A percentile compares a stretch with the other conserved stretches of the same genome.
Evolutionary conservation across 2,329 filamentous ascomycete species (phyloP).

Genomic region (Paracoccidioides lutzii): DNA sequence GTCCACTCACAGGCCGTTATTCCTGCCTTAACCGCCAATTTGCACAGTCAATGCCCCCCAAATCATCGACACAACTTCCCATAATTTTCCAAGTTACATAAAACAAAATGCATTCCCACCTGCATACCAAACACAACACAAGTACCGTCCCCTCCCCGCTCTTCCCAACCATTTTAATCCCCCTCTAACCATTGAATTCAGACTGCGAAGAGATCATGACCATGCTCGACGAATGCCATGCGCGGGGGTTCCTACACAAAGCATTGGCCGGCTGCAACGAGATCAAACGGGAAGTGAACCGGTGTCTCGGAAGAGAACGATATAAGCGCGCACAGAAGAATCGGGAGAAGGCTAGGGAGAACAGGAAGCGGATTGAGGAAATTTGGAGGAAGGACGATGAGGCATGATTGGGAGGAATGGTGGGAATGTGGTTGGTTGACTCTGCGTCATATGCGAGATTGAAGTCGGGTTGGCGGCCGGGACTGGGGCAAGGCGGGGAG

Average conservation of each 20-base stretch:
- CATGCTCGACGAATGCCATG: slow-evolving; percentile 90
- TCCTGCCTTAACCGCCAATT: background rate
- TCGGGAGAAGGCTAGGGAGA: slow-evolving; percentile 53
- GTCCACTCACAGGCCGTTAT: background rate
- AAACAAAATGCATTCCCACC: slow-evolving; percentile 80
- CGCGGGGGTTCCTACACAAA: slow-evolving; percentile 83
- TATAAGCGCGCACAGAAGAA: slow-evolving; percentile 66
- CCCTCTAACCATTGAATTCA: slow-evolving; percentile 26
- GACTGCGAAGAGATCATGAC: slow-evolving; percentile 91
- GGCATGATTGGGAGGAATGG: background rate
- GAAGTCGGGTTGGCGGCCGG: no score
- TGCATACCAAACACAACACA: slow-evolving; percentile 82
- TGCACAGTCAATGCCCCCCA: background rate
- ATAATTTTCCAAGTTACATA: background rate
- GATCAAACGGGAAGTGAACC: slow-evolving; percentile 69
- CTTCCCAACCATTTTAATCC: background rate
- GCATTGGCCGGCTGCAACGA: slow-evolving; percentile 80
- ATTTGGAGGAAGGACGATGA: slow-evolving; percentile 52
- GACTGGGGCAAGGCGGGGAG: background rate
- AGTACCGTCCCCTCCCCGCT: slow-evolving; percentile 42
- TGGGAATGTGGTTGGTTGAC: background rate
- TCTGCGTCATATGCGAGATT: background rate
- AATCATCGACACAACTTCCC: background rate
- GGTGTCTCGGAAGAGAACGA: slow-evolving; percentile 70
- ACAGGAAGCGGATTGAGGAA: slow-evolving; percentile 61